A percentile compares a stretch with the other conserved stretches of the same genome.
Conservation (phyloP, 192 early-diverging fungal species). For the Dissophora ornata region DNA sequence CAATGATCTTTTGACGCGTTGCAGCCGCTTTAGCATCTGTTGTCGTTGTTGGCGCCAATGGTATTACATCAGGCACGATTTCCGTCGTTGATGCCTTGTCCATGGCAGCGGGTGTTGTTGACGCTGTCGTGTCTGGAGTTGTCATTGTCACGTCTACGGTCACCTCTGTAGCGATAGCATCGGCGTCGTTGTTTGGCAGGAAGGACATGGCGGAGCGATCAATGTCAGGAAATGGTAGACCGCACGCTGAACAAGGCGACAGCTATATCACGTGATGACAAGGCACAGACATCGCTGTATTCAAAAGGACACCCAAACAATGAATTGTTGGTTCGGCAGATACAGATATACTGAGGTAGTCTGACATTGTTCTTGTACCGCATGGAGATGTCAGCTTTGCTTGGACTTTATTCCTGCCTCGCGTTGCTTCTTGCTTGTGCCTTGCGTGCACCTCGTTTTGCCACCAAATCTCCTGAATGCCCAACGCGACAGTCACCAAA, state of each 20-base stretch:
- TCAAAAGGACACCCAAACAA: no score
- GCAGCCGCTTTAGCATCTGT: not conserved
- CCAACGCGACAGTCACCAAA: not conserved
- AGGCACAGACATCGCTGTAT: no score
- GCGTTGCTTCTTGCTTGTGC: not conserved
- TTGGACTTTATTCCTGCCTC: no score
- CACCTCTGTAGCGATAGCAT: not conserved
- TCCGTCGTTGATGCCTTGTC: not conserved
- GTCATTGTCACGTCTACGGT: constrained; percentile 16
- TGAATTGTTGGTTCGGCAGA: no score
- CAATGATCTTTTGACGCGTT: constrained; percentile 58
- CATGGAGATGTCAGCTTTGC: no score
- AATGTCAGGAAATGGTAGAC: no score
- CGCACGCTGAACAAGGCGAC: no score
- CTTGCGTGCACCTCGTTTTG: not conserved
- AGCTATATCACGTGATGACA: not conserved
- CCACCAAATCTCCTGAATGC: not conserved
- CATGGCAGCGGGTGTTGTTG: not conserved
- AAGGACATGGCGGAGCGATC: constrained; percentile 13
- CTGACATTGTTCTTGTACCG: no score
- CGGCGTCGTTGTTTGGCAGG: constrained; percentile 13
- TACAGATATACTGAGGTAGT: no score
- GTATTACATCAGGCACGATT: not conserved
- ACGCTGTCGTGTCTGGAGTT: constrained; percentile 10
- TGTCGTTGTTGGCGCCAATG: not conserved